These are phyloP conservation scores for Iris macrosiphon DNA, from an alignment of 106 monocot genomes.

Conservation along the genomic window DNA sequence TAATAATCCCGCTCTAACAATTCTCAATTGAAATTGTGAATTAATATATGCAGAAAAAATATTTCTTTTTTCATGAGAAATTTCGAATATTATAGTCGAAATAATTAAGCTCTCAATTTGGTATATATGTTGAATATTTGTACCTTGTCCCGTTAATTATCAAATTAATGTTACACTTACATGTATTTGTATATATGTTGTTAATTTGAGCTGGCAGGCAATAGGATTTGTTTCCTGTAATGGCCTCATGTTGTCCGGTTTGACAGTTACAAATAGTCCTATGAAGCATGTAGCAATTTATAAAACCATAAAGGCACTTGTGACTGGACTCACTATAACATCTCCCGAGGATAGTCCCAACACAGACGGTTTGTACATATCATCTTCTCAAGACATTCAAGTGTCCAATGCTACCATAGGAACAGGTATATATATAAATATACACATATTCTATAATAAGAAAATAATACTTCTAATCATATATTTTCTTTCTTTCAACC, in stretches of 20 bases:
- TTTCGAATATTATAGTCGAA: too few relatives aligned
- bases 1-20: too few relatives aligned
- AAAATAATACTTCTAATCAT: neutral
- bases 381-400: neutral
- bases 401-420: conserved; percentile 7
- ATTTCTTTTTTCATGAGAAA: too few relatives aligned
- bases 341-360: conserved; percentile 10
- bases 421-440: neutral
- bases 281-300: conserved; percentile 4
- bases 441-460: neutral
- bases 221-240: too few relatives aligned
- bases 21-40: too few relatives aligned
- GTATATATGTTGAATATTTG: too few relatives aligned
- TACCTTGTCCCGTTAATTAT: too few relatives aligned
- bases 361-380: conserved; percentile 13
- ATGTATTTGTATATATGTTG: too few relatives aligned
- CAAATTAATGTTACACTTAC: too few relatives aligned
- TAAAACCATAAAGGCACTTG: neutral
- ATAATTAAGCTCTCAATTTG: too few relatives aligned
- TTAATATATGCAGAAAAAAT: too few relatives aligned
- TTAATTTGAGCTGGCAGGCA: too few relatives aligned
- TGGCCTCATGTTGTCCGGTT: neutral
- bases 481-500: neutral
- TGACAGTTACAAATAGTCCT: conserved; percentile 10
- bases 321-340: conserved; percentile 1